Base-by-base conservation (phyloP, 345 rosid species). In the Erodium maritimum region DNA sequence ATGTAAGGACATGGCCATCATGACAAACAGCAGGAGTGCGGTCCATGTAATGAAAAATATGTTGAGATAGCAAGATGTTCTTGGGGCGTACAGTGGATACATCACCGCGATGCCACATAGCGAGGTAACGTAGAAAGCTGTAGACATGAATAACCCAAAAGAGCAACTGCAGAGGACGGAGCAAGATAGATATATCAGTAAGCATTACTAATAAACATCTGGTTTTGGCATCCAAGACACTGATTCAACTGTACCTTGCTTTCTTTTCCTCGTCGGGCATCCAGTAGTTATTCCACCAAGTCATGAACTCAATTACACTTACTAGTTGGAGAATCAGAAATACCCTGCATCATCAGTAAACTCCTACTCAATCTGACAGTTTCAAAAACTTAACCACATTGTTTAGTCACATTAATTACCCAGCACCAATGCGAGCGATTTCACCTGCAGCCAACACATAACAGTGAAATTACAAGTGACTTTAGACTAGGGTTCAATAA, bases 221-320 rank as follows among this genome's bases (percentile, higher is more conserved):
- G 17, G n/a, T 48, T 2, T 12, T 12, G n/a, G 7, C n/a, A 12
- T 2, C 13, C 7, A 1, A 48, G 13, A 48, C 7, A 37, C 19
- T 9, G 0, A 8, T 19, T 52, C 10, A 17, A 12, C 1, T 21
- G n/a, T 75, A 87, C 97, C 88, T 83, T 71, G 51, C 69, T 60
- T 83, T 87, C 19, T 60, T 77, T 56, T 67, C 78, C 37, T 79
- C 66, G 34, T 73, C 76, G 21, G 85, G 84, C 89, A 77, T 85
- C 91, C 96, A 85, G 61, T 82, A 82, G 58, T 77, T 75, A 59
- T 91, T 88, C 97, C 96, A 91, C 96, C 95, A 91, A 57, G 75
- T 77, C 18, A 83, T 88, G 61, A 91, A 91, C 75, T 91, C 90
- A 20, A 81, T 84, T 6, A 91, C 81, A 33, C 96, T 88, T 46